Conservation (phyloP, 768 basidiomycete species). For the Hemileccinum impolitum region DNA sequence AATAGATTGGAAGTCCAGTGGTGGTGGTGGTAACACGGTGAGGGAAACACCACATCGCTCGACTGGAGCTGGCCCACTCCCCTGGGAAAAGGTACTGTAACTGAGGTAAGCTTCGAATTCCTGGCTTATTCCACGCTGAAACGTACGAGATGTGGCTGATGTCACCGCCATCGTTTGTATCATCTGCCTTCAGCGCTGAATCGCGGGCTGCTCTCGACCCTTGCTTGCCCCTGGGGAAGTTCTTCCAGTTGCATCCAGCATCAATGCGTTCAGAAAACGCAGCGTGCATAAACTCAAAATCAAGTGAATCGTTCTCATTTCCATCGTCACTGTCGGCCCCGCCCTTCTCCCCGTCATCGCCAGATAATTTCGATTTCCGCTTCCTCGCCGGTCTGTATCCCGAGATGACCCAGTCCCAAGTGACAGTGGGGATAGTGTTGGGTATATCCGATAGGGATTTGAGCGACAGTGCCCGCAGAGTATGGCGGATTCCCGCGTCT, state of each 20-base stretch:
- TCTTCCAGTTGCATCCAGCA: constrained; percentile 34
- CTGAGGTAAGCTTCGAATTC: constrained; percentile 12
- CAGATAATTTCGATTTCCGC: constrained; percentile 7
- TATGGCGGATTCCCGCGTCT: constrained; percentile 31
- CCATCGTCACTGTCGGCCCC: constrained; percentile 1
- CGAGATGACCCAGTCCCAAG: constrained; percentile 57
- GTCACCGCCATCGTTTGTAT: constrained; percentile 25
- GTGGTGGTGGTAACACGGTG: constrained; percentile 24
- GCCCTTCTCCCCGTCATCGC: constrained; percentile 14
- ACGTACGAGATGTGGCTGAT: constrained; percentile 50
- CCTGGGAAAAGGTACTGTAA: constrained; percentile 38
- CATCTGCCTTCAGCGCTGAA: not conserved
- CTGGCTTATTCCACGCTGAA: not conserved
- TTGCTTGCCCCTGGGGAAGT: constrained; percentile 1
- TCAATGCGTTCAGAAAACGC: constrained; percentile 48
- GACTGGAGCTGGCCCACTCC: constrained; percentile 8
- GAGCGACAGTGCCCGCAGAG: constrained; percentile 43
- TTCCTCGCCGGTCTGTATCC: constrained; percentile 32
- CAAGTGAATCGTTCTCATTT: constrained; percentile 19
- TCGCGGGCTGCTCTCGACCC: not conserved
- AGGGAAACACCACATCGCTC: constrained; percentile 5
- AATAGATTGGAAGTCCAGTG: constrained; percentile 14
- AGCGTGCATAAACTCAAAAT: constrained; percentile 43
- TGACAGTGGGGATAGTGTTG: constrained; percentile 58
- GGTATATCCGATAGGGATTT: constrained; percentile 57